These are phyloP conservation scores for Lipomyces starkeyi DNA, from an alignment of 805 yeast genomes.

Conservation along the genomic window DNA sequence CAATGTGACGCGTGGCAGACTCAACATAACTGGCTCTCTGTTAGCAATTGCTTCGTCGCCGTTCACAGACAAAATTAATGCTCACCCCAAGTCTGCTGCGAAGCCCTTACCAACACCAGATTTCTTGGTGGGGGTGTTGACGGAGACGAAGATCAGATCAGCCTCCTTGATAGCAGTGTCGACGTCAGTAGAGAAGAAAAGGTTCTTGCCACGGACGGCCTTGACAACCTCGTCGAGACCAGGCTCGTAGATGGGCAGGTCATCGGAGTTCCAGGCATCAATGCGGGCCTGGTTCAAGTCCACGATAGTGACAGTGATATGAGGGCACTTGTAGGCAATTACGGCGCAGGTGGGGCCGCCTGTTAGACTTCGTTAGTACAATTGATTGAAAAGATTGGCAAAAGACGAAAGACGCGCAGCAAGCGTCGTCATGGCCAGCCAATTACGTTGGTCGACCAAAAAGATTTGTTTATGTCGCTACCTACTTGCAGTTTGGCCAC, in stretches of 20 bases:
- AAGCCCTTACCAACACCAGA: slow-evolving; percentile 43
- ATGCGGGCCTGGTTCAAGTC: slow-evolving; percentile 43
- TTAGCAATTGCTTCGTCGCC: not conserved
- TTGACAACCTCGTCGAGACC: slow-evolving; percentile 44
- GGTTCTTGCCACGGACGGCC: slow-evolving; percentile 41
- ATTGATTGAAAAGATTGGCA: not conserved
- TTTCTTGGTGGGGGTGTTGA: slow-evolving; percentile 45
- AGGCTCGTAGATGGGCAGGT: slow-evolving; percentile 45
- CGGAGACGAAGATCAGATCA: slow-evolving; percentile 44
- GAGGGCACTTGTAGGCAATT: slow-evolving; percentile 42
- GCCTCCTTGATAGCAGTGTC: slow-evolving; percentile 43
- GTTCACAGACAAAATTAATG: not conserved
- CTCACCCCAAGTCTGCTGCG: slow-evolving; percentile 42
- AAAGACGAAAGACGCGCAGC: not conserved
- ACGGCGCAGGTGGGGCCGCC: slow-evolving; percentile 46
- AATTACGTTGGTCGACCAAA: too few species aligned
- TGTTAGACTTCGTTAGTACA: not conserved
- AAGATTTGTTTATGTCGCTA: too few species aligned
- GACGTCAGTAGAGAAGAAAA: slow-evolving; percentile 44
- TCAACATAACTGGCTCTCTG: slow-evolving; percentile 37
- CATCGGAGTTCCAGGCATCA: slow-evolving; percentile 45
- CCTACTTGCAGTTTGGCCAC: too few species aligned
- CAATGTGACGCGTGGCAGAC: slow-evolving; percentile 44
- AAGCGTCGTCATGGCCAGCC: not conserved
- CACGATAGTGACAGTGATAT: slow-evolving; percentile 43